Base-by-base conservation (phyloP, 2,329 filamentous ascomycete genomes). In the Chaetomium strumarium region DNA sequence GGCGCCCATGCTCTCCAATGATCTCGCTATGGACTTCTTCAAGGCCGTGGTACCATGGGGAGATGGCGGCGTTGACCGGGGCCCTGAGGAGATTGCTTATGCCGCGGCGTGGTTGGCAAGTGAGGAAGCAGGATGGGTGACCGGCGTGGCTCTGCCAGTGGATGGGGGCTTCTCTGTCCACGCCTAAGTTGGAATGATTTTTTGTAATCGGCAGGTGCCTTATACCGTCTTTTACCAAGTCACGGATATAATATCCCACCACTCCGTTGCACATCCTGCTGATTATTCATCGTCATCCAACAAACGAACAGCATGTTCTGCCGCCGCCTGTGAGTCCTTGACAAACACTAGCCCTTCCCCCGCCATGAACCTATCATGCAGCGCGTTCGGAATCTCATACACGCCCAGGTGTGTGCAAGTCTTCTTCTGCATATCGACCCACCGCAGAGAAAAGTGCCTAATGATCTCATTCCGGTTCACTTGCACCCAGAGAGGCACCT, bases 401-500 rank as follows among this genome's bases (percentile, higher is more conserved):
- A 14, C n/a, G 7, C 16, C 20, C n/a, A 38, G 2, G 13, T n/a
- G n/a, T 14, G 3, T 9, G 5, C 20, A 14, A 2, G 19, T 14
- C 13, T 31, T 14, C 33, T 20, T 19, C 33, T 46, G 34, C 34
- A 45, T 20, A 8, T 38, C 33, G 7, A 33, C 41, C n/a, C 24
- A 44, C 41, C 41, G 24, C 41, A 31, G 12, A 16, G 33, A 33
- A 44, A 33, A 24, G 20, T 43, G 11, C 24, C 19, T 43, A 13
- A 43, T 30, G 6, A 43, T 31, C 40, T 43, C 40, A 24, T 12
- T 33, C 24, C 41, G 24, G 1, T 29, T n/a, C 17, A 31, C 14
- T 29, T 44, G 41, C 41, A 44, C 41, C 41, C 41, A 44, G 16
- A 44, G 12, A 24, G 41, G 41, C 24, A 44, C 41, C n/a, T 44